phyloP scores from a whole-genome alignment of 2,329 filamentous ascomycete genomes.

The Chalara sp. region DNA sequence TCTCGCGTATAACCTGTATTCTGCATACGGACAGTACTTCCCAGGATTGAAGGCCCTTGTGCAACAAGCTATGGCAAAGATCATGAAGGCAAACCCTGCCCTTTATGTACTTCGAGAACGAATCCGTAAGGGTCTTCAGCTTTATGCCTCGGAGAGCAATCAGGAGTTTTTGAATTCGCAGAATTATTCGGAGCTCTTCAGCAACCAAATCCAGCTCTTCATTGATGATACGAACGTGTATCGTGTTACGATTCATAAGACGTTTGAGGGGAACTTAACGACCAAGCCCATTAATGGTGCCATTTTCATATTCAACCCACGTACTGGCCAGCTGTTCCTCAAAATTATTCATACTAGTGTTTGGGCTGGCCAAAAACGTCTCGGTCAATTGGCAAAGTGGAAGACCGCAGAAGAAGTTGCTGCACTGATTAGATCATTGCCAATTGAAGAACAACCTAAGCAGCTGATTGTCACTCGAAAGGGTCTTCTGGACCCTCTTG shows the following conservation, averaged over 20 bases:
- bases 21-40: conserved; percentile 97
- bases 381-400: conserved; percentile 97
- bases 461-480: conserved; percentile 98
- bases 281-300: conserved; percentile 99
- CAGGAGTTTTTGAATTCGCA: conserved; percentile 99
- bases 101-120: conserved; percentile 94
- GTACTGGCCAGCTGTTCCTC: conserved; percentile 92
- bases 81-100: conserved; percentile 99
- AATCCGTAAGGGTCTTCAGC: conserved; percentile 94
- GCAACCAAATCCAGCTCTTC: conserved; percentile 97
- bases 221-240: conserved; percentile 99
- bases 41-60: conserved; percentile 91
- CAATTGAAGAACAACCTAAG: conserved; percentile 97
- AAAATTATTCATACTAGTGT: conserved; percentile 99
- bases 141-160: conserved; percentile 97
- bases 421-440: conserved; percentile 87
- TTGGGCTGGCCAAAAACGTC: conserved; percentile 98
- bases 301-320: conserved; percentile 99
- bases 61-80: conserved; percentile 98
- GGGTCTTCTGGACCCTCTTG: conserved; percentile 90
- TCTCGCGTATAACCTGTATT: conserved; percentile 96
- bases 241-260: conserved; percentile 99
- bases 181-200: conserved; percentile 98
- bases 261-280: conserved; percentile 96
- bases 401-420: conserved; percentile 99